Evolutionary conservation across 1,284 basidiomycete genomes (phyloP), one percentile per base, ranked within the genome.

Genomic region (Heterobasidion irregulare): DNA sequence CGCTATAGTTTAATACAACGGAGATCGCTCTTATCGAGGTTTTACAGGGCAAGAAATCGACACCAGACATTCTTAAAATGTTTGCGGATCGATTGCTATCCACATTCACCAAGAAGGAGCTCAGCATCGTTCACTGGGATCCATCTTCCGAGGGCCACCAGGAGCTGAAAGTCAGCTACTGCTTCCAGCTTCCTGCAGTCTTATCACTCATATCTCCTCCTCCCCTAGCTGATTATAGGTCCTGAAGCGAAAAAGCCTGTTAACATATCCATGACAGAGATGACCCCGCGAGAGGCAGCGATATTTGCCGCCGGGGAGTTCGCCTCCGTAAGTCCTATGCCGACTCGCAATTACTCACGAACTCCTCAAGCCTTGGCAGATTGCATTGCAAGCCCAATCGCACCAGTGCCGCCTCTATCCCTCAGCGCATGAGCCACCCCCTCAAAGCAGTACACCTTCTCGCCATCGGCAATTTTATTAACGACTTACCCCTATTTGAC

Each of bases 181-280:
- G 26, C 26, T 53, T 0, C n/a, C n/a, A 7, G n/a, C 18, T 33
- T 26, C 9, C 6, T 32, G 9, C 48, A 8, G 8, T 50, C 33
- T 8, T 4, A 8, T 2, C 13, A 0, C 4, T 8, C 13, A 46
- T 41, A 12, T 38, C 46, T 33, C 5, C 41, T 36, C 16, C 2
- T n/a, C 6, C n/a, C 34, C 26, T 16, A 89, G 86, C 68, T 89
- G 50, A 78, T 78, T 4, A 64, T 89, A 45, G 79, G 78, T 7
- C 75, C 80, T 15, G 67, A 73, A 6, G 74, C 78, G 32, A 83
- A 80, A 59, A 77, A 73, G 56, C 82, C 83, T 6, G 66, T 83
- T 55, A 69, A 72, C 46, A 64, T 89, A n/a, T 63, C 72, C 1
- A 66, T 89, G 47, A 65, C 63, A n/a, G 83, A 86, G 60, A 66